These are phyloP conservation scores for Dalbergia cochinchinensis DNA, from an alignment of 306 rosid genomes.

Conservation along the genomic window DNA sequence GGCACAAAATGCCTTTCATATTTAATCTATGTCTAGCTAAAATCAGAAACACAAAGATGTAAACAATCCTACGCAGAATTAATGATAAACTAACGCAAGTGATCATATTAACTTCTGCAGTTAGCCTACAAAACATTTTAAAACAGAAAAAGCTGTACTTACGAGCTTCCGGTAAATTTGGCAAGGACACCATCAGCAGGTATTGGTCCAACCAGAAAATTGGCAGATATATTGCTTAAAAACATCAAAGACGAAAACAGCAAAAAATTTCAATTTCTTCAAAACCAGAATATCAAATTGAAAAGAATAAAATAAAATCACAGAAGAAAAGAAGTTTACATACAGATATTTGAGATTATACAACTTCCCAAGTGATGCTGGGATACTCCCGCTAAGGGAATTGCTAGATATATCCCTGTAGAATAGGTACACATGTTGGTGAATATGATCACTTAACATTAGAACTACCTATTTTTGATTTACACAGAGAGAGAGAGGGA, in stretches of 20 bases:
- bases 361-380: slow-evolving; percentile 84
- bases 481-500: background rate
- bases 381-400: slow-evolving; percentile 86
- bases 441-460: slow-evolving; percentile 31
- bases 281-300: slow-evolving; percentile 1
- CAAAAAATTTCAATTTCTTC: slow-evolving; percentile 22
- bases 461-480: slow-evolving; percentile 34
- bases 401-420: slow-evolving; percentile 95
- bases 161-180: slow-evolving; percentile 83
- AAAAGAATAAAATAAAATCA: slow-evolving; percentile 24
- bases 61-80: too few relatives aligned
- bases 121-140: slow-evolving; percentile 36
- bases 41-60: too few relatives aligned
- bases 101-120: slow-evolving; percentile 19
- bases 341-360: slow-evolving; percentile 70
- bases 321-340: slow-evolving; percentile 52
- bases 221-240: slow-evolving; percentile 84
- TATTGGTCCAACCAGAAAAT: slow-evolving; percentile 94
- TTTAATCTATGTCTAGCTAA: background rate
- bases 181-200: slow-evolving; percentile 87
- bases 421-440: slow-evolving; percentile 42
- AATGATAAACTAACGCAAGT: background rate
- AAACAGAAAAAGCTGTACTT: slow-evolving; percentile 56
- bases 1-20: slow-evolving; percentile 2
- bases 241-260: slow-evolving; percentile 43